Base-by-base conservation (phyloP, 1,284 basidiomycete genomes). In the Cryptococcus deneoformans region DNA sequence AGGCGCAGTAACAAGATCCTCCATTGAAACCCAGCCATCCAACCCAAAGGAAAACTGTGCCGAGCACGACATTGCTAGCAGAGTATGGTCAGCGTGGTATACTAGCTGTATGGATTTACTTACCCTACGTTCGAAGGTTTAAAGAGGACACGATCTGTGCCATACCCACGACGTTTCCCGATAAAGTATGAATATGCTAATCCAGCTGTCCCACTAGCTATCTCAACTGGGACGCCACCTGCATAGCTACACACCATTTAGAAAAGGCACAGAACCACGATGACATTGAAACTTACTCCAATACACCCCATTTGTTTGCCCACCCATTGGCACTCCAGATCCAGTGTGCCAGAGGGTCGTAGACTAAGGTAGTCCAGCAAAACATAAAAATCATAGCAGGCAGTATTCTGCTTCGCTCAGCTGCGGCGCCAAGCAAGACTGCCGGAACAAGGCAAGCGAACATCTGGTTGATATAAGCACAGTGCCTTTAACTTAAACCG, bases 161-260 rank as follows among this genome's bases (percentile, higher is more conserved):
- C 87, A 73, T 84, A 88, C 9, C 82, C 82, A 50, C 79, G 69
- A 54, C 82, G 78, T 50, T 78, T 79, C 56, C 82, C 82, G 59
- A 84, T 80, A 67, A 81, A 82, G 74, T 79, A 90, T 36, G 92
- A 88, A 77, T 88, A 92, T 1, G 91, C 91, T 48, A 95, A 82
- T 45, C 91, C 91, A 36, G 86, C 87, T 47, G 90, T 85, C 48
- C 93, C 93, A 56, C 89, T 92, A 50, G 88, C 88, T 64, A 96
- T 92, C 77, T 97, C 92, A 67, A 96, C 91, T 37, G 93, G 93
- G 7, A 90, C 91, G 46, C 92, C 92, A 50, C 92, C 91, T 82
- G 80, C 74, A 60, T 75, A 55, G 10, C n/a, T 34, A 11, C 11
- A 38, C 6, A 61, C 48, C 16, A 36, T 38, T 52, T 39, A 59